phyloP scores from a whole-genome alignment of 192 early-diverging fungal genomes.

The Bifiguratus adelaidae region DNA sequence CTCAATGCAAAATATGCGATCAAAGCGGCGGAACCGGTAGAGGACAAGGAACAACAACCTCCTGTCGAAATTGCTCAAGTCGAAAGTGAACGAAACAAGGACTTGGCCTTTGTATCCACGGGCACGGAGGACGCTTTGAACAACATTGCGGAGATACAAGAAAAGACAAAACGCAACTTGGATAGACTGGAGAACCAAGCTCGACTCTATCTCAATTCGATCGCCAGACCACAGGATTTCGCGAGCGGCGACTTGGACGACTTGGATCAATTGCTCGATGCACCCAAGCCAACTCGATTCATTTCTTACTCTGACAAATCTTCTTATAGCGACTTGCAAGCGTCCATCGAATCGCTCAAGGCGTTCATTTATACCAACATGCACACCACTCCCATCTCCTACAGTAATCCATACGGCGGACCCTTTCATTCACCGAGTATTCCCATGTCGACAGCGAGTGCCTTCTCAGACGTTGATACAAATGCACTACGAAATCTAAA shows the following conservation, averaged over 20 bases:
- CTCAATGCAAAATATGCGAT: not conserved
- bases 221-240: too few relatives aligned
- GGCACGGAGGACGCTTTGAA: not conserved
- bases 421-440: too few relatives aligned
- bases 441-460: not conserved
- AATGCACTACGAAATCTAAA: slow-evolving; percentile 21
- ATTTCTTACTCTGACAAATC: too few relatives aligned
- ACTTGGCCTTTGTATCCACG: too few relatives aligned
- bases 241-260: too few relatives aligned
- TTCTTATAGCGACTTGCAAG: not conserved
- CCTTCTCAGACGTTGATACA: slow-evolving; percentile 1
- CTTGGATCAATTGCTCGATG: too few relatives aligned
- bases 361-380: not conserved
- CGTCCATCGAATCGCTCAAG: not conserved
- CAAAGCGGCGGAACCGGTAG: not conserved
- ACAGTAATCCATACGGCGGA: not conserved
- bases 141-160: slow-evolving; percentile 1
- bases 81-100: too few relatives aligned
- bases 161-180: too few relatives aligned
- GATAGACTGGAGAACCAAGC: too few relatives aligned
- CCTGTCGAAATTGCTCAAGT: too few relatives aligned
- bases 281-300: too few relatives aligned
- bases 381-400: not conserved
- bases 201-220: too few relatives aligned
- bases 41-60: not conserved